These are phyloP conservation scores for Sabuloglossum arenarium DNA, from an alignment of 495 filamentous ascomycete species.

Conservation along the genomic window DNA sequence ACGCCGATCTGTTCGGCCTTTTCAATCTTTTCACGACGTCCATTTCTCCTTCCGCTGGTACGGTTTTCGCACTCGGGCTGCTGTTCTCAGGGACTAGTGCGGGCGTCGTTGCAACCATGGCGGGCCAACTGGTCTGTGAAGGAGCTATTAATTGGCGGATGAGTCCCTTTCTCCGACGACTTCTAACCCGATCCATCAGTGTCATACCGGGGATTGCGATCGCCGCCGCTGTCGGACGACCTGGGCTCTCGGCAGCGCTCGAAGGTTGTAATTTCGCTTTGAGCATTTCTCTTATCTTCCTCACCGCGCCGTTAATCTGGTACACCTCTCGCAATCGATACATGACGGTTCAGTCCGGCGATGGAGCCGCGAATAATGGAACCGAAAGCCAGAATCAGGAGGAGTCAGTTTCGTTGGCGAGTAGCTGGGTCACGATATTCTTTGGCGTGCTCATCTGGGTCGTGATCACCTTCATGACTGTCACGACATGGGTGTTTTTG, in stretches of 20 bases:
- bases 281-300: slow-evolving; percentile 23
- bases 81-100: slow-evolving; percentile 31
- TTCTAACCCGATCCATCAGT: slow-evolving; percentile 41
- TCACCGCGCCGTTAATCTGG: slow-evolving; percentile 25
- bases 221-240: slow-evolving; percentile 49
- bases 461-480: slow-evolving; percentile 2
- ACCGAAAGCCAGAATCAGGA: neutral
- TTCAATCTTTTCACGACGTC: slow-evolving; percentile 47
- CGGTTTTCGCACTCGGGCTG: slow-evolving; percentile 33
- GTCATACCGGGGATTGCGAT: slow-evolving; percentile 71
- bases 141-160: slow-evolving; percentile 30
- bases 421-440: neutral
- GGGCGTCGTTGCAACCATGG: slow-evolving; percentile 37
- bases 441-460: neutral
- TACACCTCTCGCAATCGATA: slow-evolving; percentile 22
- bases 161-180: slow-evolving; percentile 27
- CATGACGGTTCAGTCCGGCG: slow-evolving; percentile 22
- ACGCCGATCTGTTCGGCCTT: slow-evolving; percentile 64
- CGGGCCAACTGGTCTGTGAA: slow-evolving; percentile 36
- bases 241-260: slow-evolving; percentile 20
- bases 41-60: slow-evolving; percentile 44
- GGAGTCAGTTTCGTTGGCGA: neutral
- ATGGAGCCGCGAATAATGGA: neutral
- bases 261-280: slow-evolving; percentile 24
- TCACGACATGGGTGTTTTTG: slow-evolving; percentile 1